Evolutionary conservation across 352 stramenopile species (phyloP), one percentile per base, ranked within the genome.

Genomic region (Globisporangium cystogenes): DNA sequence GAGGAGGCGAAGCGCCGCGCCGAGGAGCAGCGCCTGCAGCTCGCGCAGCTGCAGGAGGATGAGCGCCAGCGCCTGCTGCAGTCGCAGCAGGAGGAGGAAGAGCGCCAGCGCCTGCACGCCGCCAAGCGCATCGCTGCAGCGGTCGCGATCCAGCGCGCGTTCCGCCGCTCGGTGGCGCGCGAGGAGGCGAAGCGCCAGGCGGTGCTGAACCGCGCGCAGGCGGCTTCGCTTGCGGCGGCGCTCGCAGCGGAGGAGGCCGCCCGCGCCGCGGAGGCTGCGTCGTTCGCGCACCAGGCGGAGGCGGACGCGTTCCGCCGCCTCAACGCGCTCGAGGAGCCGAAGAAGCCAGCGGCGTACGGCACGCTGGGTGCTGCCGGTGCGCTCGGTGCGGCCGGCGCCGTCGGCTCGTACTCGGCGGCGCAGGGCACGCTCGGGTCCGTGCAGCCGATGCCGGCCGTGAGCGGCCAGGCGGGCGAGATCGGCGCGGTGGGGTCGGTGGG

Each of bases 191-290:
- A 67, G 50, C 82, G 80, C 37, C 62, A 87, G 48, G 65, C 70
- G 43, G 76, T 80, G 40, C 60, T 92, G 46, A 77, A 76, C 29
- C 76, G 76, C 57, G 84, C 84, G 12, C 76, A 93, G 59, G 65
- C 79, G 50, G 76, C 78, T 36, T 87, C 81, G 27, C 62, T 90
- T 7, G 85, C 85, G 40, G 85, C 85, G 8, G 81, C 80, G 1
- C 53, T 87, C 44, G 82, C 85, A 52, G 79, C 80, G 0, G 74
- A 93, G 62, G 82, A 93, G 56, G 85, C 85, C 0, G 82, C 79
- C 11, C 71, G 78, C 41, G 78, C 79, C 5, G 82, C 82, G 3
- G 82, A 95, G 46, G 70, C 76, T 27, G 82, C 78, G 31, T 87
- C 79, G 5, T 58, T 78, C 23, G 82, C 85, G 0, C 75, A 91